Evolutionary conservation across 331 rosid genomes (phyloP).

Genomic region (Telfairia occidentalis): DNA sequence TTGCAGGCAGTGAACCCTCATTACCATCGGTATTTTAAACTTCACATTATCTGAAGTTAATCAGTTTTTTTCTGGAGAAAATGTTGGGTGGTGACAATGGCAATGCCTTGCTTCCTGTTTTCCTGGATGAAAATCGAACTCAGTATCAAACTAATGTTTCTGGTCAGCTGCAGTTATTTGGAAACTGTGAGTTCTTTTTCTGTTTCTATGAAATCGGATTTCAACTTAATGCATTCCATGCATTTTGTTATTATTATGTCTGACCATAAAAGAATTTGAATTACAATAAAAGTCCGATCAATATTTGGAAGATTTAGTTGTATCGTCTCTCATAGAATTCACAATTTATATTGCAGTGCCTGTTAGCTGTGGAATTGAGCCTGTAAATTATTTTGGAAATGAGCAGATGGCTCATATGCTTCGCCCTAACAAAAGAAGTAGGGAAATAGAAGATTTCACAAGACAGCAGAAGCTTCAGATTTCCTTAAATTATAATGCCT

Average conservation of each 20-base stretch:
- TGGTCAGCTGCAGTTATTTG: constrained; percentile 72
- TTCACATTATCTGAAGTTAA: neutral
- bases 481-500: constrained; percentile 57
- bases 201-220: neutral
- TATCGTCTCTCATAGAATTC: constrained; percentile 16
- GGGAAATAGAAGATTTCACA: constrained; percentile 57
- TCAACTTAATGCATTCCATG: neutral
- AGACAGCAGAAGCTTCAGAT: constrained; percentile 76
- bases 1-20: neutral
- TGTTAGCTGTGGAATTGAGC: constrained; percentile 63
- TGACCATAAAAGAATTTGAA: neutral
- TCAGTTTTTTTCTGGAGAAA: neutral
- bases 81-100: constrained; percentile 78
- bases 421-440: constrained; percentile 51
- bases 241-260: neutral
- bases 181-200: constrained; percentile 46
- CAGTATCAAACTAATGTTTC: constrained; percentile 49
- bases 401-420: constrained; percentile 52
- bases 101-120: constrained; percentile 57
- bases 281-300: neutral
- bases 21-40: neutral
- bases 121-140: constrained; percentile 43
- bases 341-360: constrained; percentile 42
- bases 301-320: neutral
- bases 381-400: constrained; percentile 66